Conservation (phyloP, 805 yeast species). For the Wickerhamia fluorescens region DNA sequence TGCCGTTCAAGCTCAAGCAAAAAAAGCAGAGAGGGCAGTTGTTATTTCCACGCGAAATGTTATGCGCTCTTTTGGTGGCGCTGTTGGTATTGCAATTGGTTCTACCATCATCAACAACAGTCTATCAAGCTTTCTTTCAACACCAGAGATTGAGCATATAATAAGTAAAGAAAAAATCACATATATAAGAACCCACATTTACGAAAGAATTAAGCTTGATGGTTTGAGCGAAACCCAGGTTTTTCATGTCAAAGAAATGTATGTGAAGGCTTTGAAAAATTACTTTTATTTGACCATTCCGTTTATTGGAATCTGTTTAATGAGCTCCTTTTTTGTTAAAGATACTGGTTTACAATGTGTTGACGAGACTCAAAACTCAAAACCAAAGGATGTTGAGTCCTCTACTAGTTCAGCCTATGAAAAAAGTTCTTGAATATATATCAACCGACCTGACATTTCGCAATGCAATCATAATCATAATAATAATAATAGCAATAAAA, state of each 20-base stretch:
- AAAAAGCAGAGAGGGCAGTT: constrained; percentile 48
- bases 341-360: constrained; percentile 34
- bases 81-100: constrained; percentile 48
- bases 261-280: constrained; percentile 14
- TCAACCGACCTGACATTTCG: too few relatives aligned
- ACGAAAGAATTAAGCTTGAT: constrained; percentile 17
- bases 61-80: constrained; percentile 54
- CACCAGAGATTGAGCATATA: constrained; percentile 1
- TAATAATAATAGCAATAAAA: too few relatives aligned
- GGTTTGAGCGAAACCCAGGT: constrained; percentile 14
- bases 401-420: constrained; percentile 4
- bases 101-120: constrained; percentile 33
- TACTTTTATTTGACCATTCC: constrained; percentile 17
- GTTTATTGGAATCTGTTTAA: constrained; percentile 15
- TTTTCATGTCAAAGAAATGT: constrained; percentile 10
- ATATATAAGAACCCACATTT: constrained; percentile 14
- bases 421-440: too few relatives aligned
- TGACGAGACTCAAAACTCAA: constrained; percentile 17
- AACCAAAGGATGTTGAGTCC: constrained; percentile 6
- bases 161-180: constrained; percentile 11
- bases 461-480: too few relatives aligned
- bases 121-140: constrained; percentile 16
- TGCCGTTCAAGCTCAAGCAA: constrained; percentile 48
- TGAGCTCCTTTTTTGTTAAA: constrained; percentile 21
- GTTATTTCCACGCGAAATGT: constrained; percentile 53